A percentile compares a stretch with the other conserved stretches of the same genome.
Conservation (phyloP, 108 stramenopile species). For the Chaetoceros muelleri region DNA sequence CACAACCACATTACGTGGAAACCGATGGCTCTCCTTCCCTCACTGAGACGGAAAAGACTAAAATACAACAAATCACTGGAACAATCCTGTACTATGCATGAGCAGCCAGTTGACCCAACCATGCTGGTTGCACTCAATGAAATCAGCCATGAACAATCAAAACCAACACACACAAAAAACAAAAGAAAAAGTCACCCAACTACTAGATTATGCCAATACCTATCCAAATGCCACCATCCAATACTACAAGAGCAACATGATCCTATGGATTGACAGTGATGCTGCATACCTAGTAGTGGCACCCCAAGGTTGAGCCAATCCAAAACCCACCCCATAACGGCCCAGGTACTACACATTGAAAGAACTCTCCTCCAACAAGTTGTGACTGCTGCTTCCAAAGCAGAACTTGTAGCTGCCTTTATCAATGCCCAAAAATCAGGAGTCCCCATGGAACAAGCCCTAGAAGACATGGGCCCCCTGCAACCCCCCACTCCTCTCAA, state of each 20-base stretch:
- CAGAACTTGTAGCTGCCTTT: slow-evolving; percentile 23
- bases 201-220: slow-evolving; percentile 36
- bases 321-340: slow-evolving; percentile 1
- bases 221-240: slow-evolving; percentile 29
- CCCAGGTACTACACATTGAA: slow-evolving; percentile 19
- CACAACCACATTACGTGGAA: too few relatives aligned
- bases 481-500: slow-evolving; percentile 33
- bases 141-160: background rate
- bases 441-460: slow-evolving; percentile 5
- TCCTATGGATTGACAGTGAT: slow-evolving; percentile 20
- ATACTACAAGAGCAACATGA: slow-evolving; percentile 28
- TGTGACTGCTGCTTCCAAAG: slow-evolving; percentile 27
- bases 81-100: slow-evolving; percentile 3
- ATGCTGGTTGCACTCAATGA: background rate
- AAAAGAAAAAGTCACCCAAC: slow-evolving; percentile 10
- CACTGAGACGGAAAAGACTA: too few relatives aligned
- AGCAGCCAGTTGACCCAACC: slow-evolving; percentile 4
- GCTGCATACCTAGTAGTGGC: slow-evolving; percentile 23
- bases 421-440: slow-evolving; percentile 26
- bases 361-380: slow-evolving; percentile 18
- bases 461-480: slow-evolving; percentile 24
- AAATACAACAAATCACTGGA: slow-evolving; percentile 11
- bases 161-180: background rate
- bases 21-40: too few relatives aligned
- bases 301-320: slow-evolving; percentile 9